A percentile compares a stretch with the other conserved stretches of the same genome.
Evolutionary conservation across 371 early-diverging fungal species (phyloP).

Genomic region (Cokeromyces recurvatus): DNA sequence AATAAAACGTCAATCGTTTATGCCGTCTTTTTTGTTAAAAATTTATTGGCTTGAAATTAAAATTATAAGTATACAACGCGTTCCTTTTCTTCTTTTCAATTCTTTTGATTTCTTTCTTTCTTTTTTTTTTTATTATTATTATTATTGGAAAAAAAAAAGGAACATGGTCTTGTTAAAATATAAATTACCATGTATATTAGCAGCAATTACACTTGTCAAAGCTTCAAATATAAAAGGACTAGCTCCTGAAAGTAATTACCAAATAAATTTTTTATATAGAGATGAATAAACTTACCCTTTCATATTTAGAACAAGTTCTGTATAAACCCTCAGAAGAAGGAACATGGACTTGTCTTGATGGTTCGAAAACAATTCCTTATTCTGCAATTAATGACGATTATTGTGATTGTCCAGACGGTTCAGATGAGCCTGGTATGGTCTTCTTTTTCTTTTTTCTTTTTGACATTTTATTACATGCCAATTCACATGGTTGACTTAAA

Average conservation of each 20-base stretch:
- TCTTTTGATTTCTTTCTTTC: too few relatives aligned
- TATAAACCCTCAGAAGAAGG: slow-evolving; percentile 35
- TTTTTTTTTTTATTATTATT: too few relatives aligned
- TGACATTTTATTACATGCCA: not conserved
- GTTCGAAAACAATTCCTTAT: slow-evolving; percentile 60
- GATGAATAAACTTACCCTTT: not conserved
- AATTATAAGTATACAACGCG: too few relatives aligned
- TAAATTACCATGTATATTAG: slow-evolving; percentile 31
- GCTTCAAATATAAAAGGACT: slow-evolving; percentile 24
- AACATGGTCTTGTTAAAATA: slow-evolving; percentile 1
- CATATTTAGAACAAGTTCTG: slow-evolving; percentile 25
- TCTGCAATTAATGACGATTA: slow-evolving; percentile 89
- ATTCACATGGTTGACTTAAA: too few relatives aligned
- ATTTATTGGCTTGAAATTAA: too few relatives aligned
- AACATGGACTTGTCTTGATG: slow-evolving; percentile 75
- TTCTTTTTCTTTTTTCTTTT: not conserved
- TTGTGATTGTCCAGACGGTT: slow-evolving; percentile 93
- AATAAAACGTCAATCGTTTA: too few relatives aligned
- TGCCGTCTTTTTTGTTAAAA: too few relatives aligned
- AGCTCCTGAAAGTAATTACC: slow-evolving; percentile 30
- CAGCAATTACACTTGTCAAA: slow-evolving; percentile 22
- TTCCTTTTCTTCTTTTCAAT: too few relatives aligned
- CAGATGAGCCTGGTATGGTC: slow-evolving; percentile 86
- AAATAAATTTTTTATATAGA: not conserved
- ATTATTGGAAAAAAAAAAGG: too few relatives aligned